These are phyloP conservation scores for Amesomyces nigricolor DNA, from an alignment of 2,329 filamentous ascomycete species.

Conservation along the genomic window DNA sequence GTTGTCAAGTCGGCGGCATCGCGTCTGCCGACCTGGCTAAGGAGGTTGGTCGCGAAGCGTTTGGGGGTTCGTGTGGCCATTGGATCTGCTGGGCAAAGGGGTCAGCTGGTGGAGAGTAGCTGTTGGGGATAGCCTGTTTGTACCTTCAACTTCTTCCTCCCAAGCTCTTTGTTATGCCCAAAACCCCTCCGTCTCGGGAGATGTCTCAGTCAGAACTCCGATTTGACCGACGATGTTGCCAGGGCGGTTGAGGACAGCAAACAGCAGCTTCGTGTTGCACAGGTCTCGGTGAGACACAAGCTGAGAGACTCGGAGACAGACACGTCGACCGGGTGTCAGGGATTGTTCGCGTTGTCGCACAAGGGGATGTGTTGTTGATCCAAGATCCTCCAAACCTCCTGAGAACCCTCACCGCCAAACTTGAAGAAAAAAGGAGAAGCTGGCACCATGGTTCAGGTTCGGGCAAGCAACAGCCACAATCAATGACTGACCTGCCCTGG, in stretches of 20 bases:
- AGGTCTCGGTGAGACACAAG: background rate
- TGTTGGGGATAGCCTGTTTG: background rate
- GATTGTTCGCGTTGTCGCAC: background rate
- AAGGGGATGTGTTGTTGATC: background rate
- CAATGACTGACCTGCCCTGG: no score
- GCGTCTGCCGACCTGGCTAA: conserved; percentile 9
- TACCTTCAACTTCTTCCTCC: background rate
- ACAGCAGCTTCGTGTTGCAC: background rate
- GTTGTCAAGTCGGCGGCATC: background rate
- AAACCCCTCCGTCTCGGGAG: background rate
- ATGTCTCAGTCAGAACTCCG: background rate
- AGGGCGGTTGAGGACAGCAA: background rate
- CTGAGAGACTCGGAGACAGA: background rate
- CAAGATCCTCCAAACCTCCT: background rate
- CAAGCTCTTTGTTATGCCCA: background rate
- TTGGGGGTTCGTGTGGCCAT: conserved; percentile 14
- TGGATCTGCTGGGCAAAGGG: background rate
- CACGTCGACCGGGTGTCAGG: background rate
- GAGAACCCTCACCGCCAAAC: background rate
- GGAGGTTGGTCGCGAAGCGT: conserved; percentile 4
- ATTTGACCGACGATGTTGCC: background rate
- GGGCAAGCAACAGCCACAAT: conserved; percentile 2
- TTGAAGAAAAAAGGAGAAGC: background rate
- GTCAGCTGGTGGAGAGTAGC: background rate
- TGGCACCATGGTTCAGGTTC: conserved; percentile 6